Percentiles rank a stretch among this genome's conserved stretches.
phyloP scores from a whole-genome alignment of 768 basidiomycete species.

The Scleroderma bovista region DNA sequence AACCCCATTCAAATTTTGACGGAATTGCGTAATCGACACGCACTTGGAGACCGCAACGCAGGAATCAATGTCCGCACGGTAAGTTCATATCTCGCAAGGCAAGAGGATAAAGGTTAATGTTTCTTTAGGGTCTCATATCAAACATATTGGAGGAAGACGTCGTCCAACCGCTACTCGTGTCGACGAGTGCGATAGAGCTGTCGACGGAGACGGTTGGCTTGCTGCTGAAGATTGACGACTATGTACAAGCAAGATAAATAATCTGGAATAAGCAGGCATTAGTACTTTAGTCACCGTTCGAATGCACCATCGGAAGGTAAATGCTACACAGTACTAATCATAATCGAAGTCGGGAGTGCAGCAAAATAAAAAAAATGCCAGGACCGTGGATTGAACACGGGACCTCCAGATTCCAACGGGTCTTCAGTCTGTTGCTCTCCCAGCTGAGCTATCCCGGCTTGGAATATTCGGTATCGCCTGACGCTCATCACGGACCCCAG shows the following conservation, averaged over 20 bases:
- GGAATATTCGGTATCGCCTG: not conserved
- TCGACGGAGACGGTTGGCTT: constrained; percentile 97
- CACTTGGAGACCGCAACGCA: constrained; percentile 88
- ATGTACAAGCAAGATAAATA: constrained; percentile 67
- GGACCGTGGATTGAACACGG: constrained; percentile 76
- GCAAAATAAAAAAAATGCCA: constrained; percentile 41
- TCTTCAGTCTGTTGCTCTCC: constrained; percentile 74
- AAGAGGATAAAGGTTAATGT: constrained; percentile 6
- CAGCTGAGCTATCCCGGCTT: constrained; percentile 67
- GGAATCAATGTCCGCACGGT: constrained; percentile 99
- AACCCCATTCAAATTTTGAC: constrained; percentile 99
- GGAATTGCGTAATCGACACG: constrained; percentile 94
- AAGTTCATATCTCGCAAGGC: constrained; percentile 14
- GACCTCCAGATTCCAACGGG: constrained; percentile 57
- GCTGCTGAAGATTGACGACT: constrained; percentile 93
- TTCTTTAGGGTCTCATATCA: constrained; percentile 79
- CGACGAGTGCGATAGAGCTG: constrained; percentile 92
- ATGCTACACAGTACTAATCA: no score
- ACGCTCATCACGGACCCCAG: no score
- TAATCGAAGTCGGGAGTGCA: no score
- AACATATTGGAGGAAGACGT: constrained; percentile 98
- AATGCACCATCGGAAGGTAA: no score
- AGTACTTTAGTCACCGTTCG: no score
- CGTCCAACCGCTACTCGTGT: constrained; percentile 90
- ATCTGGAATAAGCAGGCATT: no score